phyloP scores from a whole-genome alignment of 495 filamentous ascomycete species.

The Melanomma pulvis-pyrius region DNA sequence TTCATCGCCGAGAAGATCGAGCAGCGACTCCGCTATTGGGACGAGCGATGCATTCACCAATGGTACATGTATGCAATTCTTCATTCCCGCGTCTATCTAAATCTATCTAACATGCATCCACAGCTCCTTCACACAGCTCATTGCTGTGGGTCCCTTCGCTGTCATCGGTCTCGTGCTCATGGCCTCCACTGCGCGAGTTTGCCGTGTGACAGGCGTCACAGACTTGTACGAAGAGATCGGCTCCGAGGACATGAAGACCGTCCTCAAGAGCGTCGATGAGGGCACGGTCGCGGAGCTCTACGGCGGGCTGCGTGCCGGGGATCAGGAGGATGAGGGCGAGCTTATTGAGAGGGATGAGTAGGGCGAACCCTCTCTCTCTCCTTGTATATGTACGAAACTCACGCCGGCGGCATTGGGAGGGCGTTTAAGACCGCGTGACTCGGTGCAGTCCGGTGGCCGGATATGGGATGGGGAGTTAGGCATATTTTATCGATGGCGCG shows the following conservation, averaged over 20 bases:
- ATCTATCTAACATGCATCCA: neutral
- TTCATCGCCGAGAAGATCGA: neutral
- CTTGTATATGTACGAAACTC: neutral
- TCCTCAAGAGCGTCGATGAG: conserved; percentile 18
- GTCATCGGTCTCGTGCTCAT: conserved; percentile 34
- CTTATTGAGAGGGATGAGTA: conserved; percentile 22
- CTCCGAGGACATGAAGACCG: conserved; percentile 25
- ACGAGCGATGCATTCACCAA: conserved; percentile 28
- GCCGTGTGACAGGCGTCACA: conserved; percentile 31
- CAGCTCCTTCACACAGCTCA: conserved; percentile 34
- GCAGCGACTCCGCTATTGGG: conserved; percentile 25
- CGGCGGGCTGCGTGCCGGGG: conserved; percentile 23
- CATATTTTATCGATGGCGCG: neutral
- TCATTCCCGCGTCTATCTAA: neutral
- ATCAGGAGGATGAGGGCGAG: conserved; percentile 29
- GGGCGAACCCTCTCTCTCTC: neutral
- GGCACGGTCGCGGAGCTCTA: conserved; percentile 7
- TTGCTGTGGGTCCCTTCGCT: conserved; percentile 34
- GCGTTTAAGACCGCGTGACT: neutral
- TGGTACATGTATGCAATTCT: conserved; percentile 37
- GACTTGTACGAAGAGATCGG: conserved; percentile 35
- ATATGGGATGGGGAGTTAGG: neutral
- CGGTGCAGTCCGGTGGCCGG: neutral
- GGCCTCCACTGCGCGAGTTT: conserved; percentile 28
- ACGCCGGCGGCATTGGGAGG: neutral